Percentiles rank a stretch among this genome's conserved stretches.
Conservation (phyloP, 176 grass and related monocot genomes). For the Triticum aestivum region IWGSC_CS_RefSeq_v2.1 NC_057809.1:216457209-216457708, state of each 20-base stretch:
- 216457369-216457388: too few species aligned
- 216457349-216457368: too few species aligned
- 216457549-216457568: background rate
- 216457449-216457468: background rate
- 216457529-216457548: background rate
- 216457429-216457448: background rate
- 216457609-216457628: slow-evolving; percentile 3
- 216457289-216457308: too few species aligned
- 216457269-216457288: too few species aligned
- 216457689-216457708: slow-evolving; percentile 7
- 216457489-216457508: background rate
- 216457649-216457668: slow-evolving; percentile 54
- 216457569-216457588: background rate
- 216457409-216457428: too few species aligned
- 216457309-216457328: too few species aligned
- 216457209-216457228: too few species aligned
- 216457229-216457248: too few species aligned
- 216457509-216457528: background rate
- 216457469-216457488: background rate
- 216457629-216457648: slow-evolving; percentile 24
- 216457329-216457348: too few species aligned
- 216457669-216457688: slow-evolving; percentile 34
- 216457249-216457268: too few species aligned
- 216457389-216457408: too few species aligned
- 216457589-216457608: background rate